Evolutionary conservation across 768 basidiomycete genomes (phyloP).

Genomic region (Strobilomyces confusus): DNA sequence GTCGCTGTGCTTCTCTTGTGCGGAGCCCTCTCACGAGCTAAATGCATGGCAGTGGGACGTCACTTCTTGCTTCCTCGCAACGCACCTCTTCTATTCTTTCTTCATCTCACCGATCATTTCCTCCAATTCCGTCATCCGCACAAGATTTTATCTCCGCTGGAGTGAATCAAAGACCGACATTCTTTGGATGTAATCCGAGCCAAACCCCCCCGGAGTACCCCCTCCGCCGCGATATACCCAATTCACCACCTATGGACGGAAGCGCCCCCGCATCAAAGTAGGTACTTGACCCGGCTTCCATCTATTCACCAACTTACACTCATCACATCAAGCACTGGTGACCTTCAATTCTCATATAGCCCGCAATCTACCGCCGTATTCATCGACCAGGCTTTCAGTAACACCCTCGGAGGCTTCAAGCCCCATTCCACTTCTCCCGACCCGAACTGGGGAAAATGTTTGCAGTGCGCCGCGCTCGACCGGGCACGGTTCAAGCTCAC

Average conservation of each 20-base stretch:
- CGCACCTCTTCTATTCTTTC: constrained; percentile 44
- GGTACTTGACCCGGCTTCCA: not conserved
- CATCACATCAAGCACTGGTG: constrained; percentile 40
- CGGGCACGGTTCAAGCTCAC: constrained; percentile 43
- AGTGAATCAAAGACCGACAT: constrained; percentile 64
- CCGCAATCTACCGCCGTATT: constrained; percentile 50
- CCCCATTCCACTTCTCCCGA: constrained; percentile 57
- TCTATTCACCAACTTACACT: constrained; percentile 5
- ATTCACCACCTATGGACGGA: constrained; percentile 65
- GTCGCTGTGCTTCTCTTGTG: constrained; percentile 11
- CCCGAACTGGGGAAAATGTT: constrained; percentile 48
- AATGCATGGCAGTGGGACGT: constrained; percentile 44
- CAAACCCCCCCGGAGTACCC: constrained; percentile 54
- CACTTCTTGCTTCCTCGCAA: constrained; percentile 40
- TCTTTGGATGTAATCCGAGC: constrained; percentile 71
- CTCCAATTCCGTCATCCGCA: constrained; percentile 53
- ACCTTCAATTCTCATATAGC: constrained; percentile 61
- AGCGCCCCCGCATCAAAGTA: constrained; percentile 64
- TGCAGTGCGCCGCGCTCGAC: constrained; percentile 63
- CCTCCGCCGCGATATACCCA: constrained; percentile 71
- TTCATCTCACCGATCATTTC: constrained; percentile 56
- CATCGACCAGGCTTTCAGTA: constrained; percentile 56
- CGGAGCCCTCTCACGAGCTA: not conserved
- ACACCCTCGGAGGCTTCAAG: constrained; percentile 55
- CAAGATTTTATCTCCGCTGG: constrained; percentile 55